Percentiles rank a stretch among this genome's conserved stretches.
Evolutionary conservation across 805 yeast species (phyloP).

Genomic region (Debaryomyces castellii): DNA sequence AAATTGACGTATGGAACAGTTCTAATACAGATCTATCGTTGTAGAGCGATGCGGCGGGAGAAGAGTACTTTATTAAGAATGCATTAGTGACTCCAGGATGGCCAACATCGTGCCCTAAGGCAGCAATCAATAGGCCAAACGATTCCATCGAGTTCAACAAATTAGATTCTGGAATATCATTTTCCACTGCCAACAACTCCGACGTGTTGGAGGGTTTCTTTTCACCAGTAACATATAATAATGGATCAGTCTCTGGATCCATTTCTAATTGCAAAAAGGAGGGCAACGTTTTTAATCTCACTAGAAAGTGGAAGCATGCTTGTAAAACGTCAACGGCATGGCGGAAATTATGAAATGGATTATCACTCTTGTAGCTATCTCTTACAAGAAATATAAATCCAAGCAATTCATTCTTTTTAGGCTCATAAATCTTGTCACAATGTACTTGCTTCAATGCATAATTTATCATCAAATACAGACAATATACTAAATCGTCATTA

Average conservation of each 20-base stretch:
- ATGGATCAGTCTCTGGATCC: slow-evolving; percentile 31
- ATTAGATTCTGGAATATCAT: slow-evolving; percentile 16
- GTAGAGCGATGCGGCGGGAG: slow-evolving; percentile 66
- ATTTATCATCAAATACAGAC: slow-evolving; percentile 56
- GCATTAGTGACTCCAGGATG: slow-evolving; percentile 95
- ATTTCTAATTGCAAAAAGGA: slow-evolving; percentile 32
- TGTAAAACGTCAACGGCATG: slow-evolving; percentile 96
- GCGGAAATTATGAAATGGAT: slow-evolving; percentile 91
- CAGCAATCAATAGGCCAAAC: slow-evolving; percentile 69
- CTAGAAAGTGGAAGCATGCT: slow-evolving; percentile 71
- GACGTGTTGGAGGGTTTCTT: neutral
- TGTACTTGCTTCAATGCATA: slow-evolving; percentile 35
- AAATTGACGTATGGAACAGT: slow-evolving; percentile 73
- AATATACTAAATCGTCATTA: slow-evolving; percentile 64
- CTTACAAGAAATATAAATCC: slow-evolving; percentile 66
- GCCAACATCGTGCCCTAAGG: slow-evolving; percentile 93
- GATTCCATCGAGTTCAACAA: slow-evolving; percentile 41
- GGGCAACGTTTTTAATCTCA: slow-evolving; percentile 41
- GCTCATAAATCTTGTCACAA: slow-evolving; percentile 14
- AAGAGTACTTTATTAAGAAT: slow-evolving; percentile 54
- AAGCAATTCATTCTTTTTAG: slow-evolving; percentile 45
- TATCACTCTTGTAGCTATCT: slow-evolving; percentile 77
- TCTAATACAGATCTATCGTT: slow-evolving; percentile 74
- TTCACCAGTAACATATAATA: slow-evolving; percentile 10
- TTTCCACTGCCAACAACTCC: slow-evolving; percentile 1